Evolutionary conservation across 805 yeast species (phyloP).

Genomic region (Saturnispora galanensis): DNA sequence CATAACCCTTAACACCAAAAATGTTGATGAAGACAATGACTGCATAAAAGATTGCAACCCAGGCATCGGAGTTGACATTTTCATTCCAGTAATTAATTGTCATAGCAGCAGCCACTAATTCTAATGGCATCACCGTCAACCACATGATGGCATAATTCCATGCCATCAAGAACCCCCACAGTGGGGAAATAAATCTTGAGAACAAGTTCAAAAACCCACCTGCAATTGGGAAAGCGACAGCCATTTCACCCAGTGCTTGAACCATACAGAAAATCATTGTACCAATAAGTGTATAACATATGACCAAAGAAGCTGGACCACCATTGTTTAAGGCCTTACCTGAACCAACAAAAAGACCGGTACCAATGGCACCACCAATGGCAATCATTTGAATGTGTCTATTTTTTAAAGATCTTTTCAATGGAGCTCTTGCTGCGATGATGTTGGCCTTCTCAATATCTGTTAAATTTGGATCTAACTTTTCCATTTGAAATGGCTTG

Average conservation of each 20-base stretch:
- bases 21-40: conserved; percentile 40
- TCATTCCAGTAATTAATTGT: conserved; percentile 39
- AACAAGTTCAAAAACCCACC: conserved; percentile 51
- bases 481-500: conserved; percentile 19
- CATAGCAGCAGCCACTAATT: conserved; percentile 43
- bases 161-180: conserved; percentile 51
- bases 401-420: conserved; percentile 39
- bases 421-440: conserved; percentile 36
- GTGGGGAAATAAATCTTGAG: conserved; percentile 44
- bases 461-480: conserved; percentile 31
- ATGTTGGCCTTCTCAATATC: conserved; percentile 36
- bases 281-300: conserved; percentile 48
- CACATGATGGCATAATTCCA: conserved; percentile 46
- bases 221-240: conserved; percentile 48
- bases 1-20: conserved; percentile 54
- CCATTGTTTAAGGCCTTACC: conserved; percentile 48
- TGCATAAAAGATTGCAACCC: conserved; percentile 42
- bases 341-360: conserved; percentile 68
- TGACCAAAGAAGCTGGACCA: conserved; percentile 60
- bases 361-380: conserved; percentile 71
- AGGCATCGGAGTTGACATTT: conserved; percentile 38
- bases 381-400: conserved; percentile 73
- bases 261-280: conserved; percentile 48
- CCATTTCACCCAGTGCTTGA: conserved; percentile 53
- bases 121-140: conserved; percentile 41